Conservation (phyloP, 148 eudicot genomes). For the Nepenthes gracilis region DNA sequence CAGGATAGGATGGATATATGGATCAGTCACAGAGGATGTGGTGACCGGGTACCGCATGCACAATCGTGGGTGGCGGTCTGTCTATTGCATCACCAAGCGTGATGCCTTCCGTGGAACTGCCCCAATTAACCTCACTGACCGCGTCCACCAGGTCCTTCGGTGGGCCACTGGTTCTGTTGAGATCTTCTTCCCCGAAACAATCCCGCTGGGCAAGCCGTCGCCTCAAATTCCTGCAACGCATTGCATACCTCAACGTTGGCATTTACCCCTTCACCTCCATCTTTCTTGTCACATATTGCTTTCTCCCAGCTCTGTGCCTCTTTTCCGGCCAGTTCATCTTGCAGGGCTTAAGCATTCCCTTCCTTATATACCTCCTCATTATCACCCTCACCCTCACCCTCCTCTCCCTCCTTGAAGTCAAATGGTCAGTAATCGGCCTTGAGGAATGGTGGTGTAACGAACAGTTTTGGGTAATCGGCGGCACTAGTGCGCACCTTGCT, state of each 20-base stretch:
- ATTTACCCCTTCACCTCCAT: conserved; percentile 88
- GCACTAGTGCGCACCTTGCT: conserved; percentile 75
- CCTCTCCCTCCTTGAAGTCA: conserved; percentile 72
- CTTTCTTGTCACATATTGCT: conserved; percentile 57
- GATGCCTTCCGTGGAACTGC: conserved; percentile 93
- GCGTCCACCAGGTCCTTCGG: conserved; percentile 77
- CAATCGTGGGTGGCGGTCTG: conserved; percentile 90
- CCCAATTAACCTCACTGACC: conserved; percentile 86
- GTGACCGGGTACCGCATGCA: conserved; percentile 94
- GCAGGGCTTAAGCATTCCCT: conserved; percentile 35
- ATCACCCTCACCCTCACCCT: conserved; percentile 40
- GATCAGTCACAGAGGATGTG: conserved; percentile 87
- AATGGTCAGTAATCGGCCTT: conserved; percentile 81
- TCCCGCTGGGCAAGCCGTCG: conserved; percentile 59
- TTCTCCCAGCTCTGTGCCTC: conserved; percentile 77
- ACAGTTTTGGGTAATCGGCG: conserved; percentile 91
- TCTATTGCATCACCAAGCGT: conserved; percentile 78
- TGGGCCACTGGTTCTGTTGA: conserved; percentile 98
- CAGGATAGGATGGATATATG: conserved; percentile 90
- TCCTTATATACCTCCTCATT: conserved; percentile 44
- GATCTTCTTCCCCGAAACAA: conserved; percentile 75
- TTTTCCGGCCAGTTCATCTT: conserved; percentile 82
- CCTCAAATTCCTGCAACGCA: conserved; percentile 69
- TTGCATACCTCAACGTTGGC: conserved; percentile 80
- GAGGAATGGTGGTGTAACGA: conserved; percentile 94